Evolutionary conservation across 305 asterid genomes (phyloP), one percentile per base, ranked within the genome.

Genomic region (Stenogyne calaminthoides): DNA sequence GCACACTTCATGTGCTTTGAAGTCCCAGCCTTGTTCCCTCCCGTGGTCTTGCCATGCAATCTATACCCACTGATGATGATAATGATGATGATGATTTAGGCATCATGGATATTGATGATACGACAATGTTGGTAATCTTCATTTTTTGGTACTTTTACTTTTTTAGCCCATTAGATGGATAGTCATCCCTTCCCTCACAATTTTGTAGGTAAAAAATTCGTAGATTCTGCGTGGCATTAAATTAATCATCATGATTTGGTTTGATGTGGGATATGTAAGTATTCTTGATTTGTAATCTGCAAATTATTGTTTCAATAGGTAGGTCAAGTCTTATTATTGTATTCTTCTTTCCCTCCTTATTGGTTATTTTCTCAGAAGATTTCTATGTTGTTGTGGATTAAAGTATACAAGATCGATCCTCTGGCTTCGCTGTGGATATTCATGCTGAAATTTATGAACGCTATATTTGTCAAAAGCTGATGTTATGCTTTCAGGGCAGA

Each of bases 1-100:
- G 99, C 99, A 52, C 98, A 91, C 86, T 95, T 95, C 80, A 92
- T 95, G 99, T 92, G 99, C 89, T 95, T 95, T 87, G 98, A 92
- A 85, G 97, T 95, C 82, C 98, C 97, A 71, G 92, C 93, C 97
- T 95, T 76, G 91, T 90, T 83, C 98, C 99, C 19, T 92, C 93
- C 34, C 96, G 97, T 75, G 90, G 93, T 74, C 77, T 77, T 84
- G 86, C 83, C 74, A 85, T 77, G 92, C 84, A 87, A 84, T 70
- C 81, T 70, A 85, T 76, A 46, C 81, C 83, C 63, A 79, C 71
- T 66, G 91, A 83, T 61, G 90, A 88, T 78, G 91, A 78, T 64
- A 78, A 86, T 68, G 90, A 88, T 76, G 98, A 88, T 77, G 98
- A 89, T 78, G 98, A 92, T 81, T 87, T 95, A 84, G 98, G 98